These are phyloP conservation scores for Penicillium sp. DNA, from an alignment of 2,329 filamentous ascomycete genomes.

Conservation along the genomic window DNA sequence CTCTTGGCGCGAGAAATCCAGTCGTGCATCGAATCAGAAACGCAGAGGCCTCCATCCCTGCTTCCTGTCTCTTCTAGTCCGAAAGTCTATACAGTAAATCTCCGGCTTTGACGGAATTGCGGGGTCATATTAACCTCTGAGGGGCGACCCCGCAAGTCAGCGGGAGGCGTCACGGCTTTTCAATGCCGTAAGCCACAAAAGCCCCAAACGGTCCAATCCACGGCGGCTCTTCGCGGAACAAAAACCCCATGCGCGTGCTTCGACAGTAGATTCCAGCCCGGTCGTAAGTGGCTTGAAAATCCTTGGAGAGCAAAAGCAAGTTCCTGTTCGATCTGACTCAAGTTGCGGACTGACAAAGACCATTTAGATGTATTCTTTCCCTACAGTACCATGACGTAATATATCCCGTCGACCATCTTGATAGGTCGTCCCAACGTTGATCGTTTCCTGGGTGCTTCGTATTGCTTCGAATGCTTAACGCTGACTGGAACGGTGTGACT, in stretches of 20 bases:
- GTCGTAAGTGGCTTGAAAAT: neutral
- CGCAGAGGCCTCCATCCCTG: neutral
- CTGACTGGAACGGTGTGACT: neutral
- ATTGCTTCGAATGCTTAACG: constrained; percentile 9
- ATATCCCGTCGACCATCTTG: neutral
- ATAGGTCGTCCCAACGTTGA: constrained; percentile 1
- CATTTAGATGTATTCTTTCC: neutral
- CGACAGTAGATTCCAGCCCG: neutral
- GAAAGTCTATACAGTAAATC: neutral
- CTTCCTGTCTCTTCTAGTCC: neutral
- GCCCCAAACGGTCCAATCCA: neutral
- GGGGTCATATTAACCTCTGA: neutral
- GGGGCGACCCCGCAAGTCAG: neutral
- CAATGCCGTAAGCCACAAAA: neutral
- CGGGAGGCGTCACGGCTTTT: neutral
- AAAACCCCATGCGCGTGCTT: no score
- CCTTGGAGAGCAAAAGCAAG: neutral
- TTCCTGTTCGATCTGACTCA: neutral
- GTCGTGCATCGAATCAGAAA: neutral
- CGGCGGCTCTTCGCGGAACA: neutral
- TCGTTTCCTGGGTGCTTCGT: constrained; percentile 10
- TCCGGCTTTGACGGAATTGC: neutral
- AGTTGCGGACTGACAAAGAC: neutral
- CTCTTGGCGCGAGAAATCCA: neutral
- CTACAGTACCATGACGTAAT: constrained; percentile 11